phyloP scores from a whole-genome alignment of 169 alveolate genomes.

The Condylostoma magnum region DNA sequence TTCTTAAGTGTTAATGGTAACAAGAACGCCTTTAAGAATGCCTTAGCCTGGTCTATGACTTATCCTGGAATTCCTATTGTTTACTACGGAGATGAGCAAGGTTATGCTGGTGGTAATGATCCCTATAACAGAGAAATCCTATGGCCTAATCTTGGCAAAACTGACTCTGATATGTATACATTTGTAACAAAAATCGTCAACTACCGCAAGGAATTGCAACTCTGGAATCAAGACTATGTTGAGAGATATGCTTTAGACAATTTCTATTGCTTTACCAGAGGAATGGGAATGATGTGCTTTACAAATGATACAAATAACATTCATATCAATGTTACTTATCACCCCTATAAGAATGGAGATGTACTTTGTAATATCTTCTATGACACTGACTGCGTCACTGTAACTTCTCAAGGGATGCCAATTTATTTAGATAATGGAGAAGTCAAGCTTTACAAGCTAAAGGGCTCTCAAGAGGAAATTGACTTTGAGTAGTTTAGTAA shows the following conservation, averaged over 20 bases:
- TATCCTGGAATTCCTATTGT: constrained; percentile 77
- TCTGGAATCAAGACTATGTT: not conserved
- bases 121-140: constrained; percentile 77
- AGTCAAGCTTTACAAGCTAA: constrained; percentile 13
- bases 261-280: constrained; percentile 65
- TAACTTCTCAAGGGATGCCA: not conserved
- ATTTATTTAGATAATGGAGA: not conserved
- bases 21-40: not conserved
- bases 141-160: constrained; percentile 51
- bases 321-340: constrained; percentile 24
- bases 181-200: not conserved
- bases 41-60: constrained; percentile 34
- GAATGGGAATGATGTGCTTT: constrained; percentile 40
- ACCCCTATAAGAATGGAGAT: constrained; percentile 45
- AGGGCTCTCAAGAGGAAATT: no score
- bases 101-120: constrained; percentile 75
- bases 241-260: constrained; percentile 46
- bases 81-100: constrained; percentile 84
- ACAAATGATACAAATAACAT: constrained; percentile 32
- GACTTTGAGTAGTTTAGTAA: no score
- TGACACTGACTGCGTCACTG: constrained; percentile 17
- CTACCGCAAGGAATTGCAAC: not conserved
- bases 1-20: constrained; percentile 55
- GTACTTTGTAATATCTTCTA: constrained; percentile 53
- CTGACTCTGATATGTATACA: constrained; percentile 44